Conservation (phyloP, 441 rosid genomes). For the Arabidopsis lyrata region DNA sequence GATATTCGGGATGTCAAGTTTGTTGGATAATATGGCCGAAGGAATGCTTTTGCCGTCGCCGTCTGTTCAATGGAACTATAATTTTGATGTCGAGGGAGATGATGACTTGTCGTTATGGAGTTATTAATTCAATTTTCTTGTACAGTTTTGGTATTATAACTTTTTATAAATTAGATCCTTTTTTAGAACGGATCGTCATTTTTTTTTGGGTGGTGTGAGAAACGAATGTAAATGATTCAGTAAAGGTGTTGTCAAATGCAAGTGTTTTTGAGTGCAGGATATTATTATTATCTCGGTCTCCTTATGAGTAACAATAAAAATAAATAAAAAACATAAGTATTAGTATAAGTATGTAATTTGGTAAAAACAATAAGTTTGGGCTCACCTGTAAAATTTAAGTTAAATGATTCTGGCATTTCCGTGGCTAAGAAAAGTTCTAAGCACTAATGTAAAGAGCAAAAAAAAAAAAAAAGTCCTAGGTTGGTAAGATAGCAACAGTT, state of each 20-base stretch:
- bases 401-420: background rate
- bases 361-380: background rate
- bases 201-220: background rate
- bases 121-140: background rate
- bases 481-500: background rate
- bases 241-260: slow-evolving; percentile 2
- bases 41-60: slow-evolving; percentile 44
- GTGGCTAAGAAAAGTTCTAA: background rate
- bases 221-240: slow-evolving; percentile 12
- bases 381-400: background rate
- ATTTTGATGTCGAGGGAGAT: slow-evolving; percentile 24
- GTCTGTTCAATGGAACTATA: slow-evolving; percentile 32
- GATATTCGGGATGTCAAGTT: slow-evolving; percentile 31
- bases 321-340: background rate
- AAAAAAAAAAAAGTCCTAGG: background rate
- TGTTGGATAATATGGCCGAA: slow-evolving; percentile 42
- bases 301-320: too few relatives aligned
- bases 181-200: background rate
- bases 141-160: background rate
- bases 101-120: slow-evolving; percentile 38
- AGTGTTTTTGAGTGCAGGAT: slow-evolving; percentile 10
- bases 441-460: background rate
- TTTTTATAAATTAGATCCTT: background rate
- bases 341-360: background rate
- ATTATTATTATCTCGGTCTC: slow-evolving; percentile 7